A percentile compares a stretch with the other conserved stretches of the same genome.
Conservation (phyloP, 1,139 yeast species). For the Zygosaccharomyces pseudobailii region DNA sequence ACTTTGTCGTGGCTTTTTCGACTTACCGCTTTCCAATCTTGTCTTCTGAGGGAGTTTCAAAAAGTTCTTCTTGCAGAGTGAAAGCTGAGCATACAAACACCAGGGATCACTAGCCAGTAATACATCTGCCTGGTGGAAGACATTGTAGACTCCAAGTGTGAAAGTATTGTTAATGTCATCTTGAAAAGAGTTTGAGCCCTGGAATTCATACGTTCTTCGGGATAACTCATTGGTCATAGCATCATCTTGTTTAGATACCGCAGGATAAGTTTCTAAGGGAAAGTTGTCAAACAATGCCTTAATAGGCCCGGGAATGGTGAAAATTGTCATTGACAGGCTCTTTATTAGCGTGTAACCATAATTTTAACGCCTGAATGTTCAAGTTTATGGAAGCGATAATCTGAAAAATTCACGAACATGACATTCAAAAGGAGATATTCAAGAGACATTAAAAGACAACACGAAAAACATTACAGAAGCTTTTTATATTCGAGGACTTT, state of each 20-base stretch:
- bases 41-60: conserved; percentile 9
- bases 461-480: conserved; percentile 2
- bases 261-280: conserved; percentile 19
- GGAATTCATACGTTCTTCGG: conserved; percentile 15
- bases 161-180: conserved; percentile 13
- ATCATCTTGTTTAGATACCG: conserved; percentile 16
- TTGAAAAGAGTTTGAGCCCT: conserved; percentile 12
- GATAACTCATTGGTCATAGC: conserved; percentile 12
- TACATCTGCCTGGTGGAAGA: conserved; percentile 12
- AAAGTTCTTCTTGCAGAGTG: conserved; percentile 20
- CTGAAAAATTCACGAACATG: background rate
- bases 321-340: conserved; percentile 1
- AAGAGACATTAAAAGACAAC: background rate
- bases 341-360: background rate
- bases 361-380: background rate
- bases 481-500: conserved; percentile 15
- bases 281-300: conserved; percentile 21
- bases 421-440: background rate
- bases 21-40: background rate
- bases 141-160: conserved; percentile 22
- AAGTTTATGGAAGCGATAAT: background rate
- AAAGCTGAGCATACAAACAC: conserved; percentile 23
- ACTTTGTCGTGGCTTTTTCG: conserved; percentile 9
- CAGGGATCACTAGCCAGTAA: conserved; percentile 24
- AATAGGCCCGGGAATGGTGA: conserved; percentile 18